Evolutionary conservation across 306 rosid species (phyloP), one percentile per base, ranked within the genome.

Genomic region (Inga oerstediana): DNA sequence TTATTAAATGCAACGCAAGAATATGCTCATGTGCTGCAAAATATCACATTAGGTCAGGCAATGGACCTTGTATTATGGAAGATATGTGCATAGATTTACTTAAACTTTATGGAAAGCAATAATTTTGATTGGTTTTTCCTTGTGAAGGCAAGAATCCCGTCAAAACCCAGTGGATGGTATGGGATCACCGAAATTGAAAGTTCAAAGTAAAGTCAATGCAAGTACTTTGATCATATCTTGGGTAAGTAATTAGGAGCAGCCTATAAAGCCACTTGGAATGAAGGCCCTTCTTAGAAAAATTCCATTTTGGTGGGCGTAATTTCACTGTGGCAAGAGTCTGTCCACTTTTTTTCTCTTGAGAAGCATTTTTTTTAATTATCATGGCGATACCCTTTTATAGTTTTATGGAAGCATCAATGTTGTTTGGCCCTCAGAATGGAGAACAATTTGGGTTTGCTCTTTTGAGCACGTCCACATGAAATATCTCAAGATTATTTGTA

Each of bases 141-240:
- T 8, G 13, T 17, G 43, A 32, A 65, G n/a, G 46, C 13, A 67
- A 67, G 46, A 34, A 35, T 79, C 68, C 59, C 72, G 86, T 86
- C 83, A 82, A 82, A 77, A 51, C 69, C 86, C 84, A 73, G 66
- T 59, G 66, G 32, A 59, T 80, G 52, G 75, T 41, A 49, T 69
- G 32, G 19, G 37, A 80, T 22, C 30, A 34, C 30, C 72, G 3
- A 3, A 44, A 27, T 34, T 78, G 52, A 58, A 73, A 44, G 30
- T 73, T 74, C 68, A 72, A 68, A 74, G 74, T 16, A 35, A 62
- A 68, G 81, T 82, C 86, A 86, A 82, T 61, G 17, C 58, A 52
- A 75, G 44, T 20, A 39, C 12, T 19, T 39, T 17, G 74, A 66
- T 73, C 52, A 66, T 34, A 67, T 71, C 69, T 66, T 61, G 65